Evolutionary conservation across 2,329 filamentous ascomycete species (phyloP).

Genomic region (Colletotrichum sp.): DNA sequence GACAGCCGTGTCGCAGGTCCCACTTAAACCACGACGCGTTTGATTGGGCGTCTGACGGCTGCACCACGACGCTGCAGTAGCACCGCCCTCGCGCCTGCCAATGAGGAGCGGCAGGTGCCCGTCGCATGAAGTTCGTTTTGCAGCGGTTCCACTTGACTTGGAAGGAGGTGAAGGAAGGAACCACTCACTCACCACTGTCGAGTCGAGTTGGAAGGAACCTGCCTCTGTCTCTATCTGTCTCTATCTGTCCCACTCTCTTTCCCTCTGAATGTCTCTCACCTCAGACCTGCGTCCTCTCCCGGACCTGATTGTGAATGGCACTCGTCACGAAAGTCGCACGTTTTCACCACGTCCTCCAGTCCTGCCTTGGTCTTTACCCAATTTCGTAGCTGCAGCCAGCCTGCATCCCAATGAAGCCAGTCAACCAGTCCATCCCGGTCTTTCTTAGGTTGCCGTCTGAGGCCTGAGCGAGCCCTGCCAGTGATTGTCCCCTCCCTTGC

Average conservation of each 20-base stretch:
- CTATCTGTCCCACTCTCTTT: neutral
- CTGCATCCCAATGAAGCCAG: neutral
- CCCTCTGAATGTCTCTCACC: neutral
- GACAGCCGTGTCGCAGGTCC: neutral
- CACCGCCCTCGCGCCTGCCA: neutral
- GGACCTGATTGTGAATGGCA: neutral
- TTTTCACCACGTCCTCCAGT: conserved; percentile 8
- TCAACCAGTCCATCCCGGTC: neutral
- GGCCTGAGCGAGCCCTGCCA: neutral
- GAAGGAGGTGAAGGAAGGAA: neutral
- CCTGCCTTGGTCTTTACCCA: neutral
- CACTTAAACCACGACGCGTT: neutral
- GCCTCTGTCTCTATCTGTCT: neutral
- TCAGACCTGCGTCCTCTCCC: neutral
- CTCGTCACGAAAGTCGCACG: conserved; percentile 7
- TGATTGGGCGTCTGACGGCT: conserved; percentile 1
- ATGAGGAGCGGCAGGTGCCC: neutral
- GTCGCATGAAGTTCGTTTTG: conserved; percentile 6
- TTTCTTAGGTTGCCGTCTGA: neutral
- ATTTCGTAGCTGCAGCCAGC: conserved; percentile 1
- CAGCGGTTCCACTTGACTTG: neutral
- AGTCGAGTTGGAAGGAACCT: neutral
- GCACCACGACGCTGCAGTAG: conserved; percentile 10
- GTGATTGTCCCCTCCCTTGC: neutral
- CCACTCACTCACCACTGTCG: neutral